Base-by-base conservation (phyloP, 2,329 filamentous ascomycete species). In the Hypoxylon sp. region DNA sequence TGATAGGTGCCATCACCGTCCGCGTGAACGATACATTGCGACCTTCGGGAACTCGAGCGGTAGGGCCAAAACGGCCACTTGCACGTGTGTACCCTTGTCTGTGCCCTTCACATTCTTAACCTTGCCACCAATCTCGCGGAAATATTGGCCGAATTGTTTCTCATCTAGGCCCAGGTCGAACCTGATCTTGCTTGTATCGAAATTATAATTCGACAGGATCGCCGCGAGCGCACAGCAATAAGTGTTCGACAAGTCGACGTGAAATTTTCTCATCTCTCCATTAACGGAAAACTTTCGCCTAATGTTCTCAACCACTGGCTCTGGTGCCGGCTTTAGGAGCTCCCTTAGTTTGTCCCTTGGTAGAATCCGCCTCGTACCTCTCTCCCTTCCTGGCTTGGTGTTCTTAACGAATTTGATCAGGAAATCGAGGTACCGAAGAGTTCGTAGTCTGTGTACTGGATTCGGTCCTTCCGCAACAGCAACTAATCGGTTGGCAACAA, bases 41-140 rank as follows among this genome's bases (percentile, higher is more conserved):
- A 81, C 75, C 82, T 91, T 94, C 1, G 95, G 96, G 78, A 98
- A 98, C 65, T 90, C 86, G 50, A 98, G 82, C 2, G 96, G 96
- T 68, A 98, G 79, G 73, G 86, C 88, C 74, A 98, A 82, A 72
- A 89, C 89, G 11, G 92, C 94, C 53, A 94, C 81, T 65, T 86
- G 81, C 30, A 79, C 74, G 63, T 79, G 79, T 65, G 80, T 85
- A 67, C 89, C 88, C 61, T 88, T 88, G 19, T 87, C 87, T 76
- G 89, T 90, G 32, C 86, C 87, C 71, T 89, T 85, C 63, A 87
- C 84, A 71, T 84, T 81, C 77, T 85, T 88, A 30, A 93, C 84
- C 72, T 85, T 87, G 30, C 90, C 92, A 21, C 93, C 93, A 70
- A 96, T 89, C 78, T 95, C 93, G 51, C 83, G 81, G 78, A 92